A percentile compares a stretch with the other conserved stretches of the same genome.
phyloP scores from a whole-genome alignment of 345 rosid genomes.

The Clarkia xantiana region DNA sequence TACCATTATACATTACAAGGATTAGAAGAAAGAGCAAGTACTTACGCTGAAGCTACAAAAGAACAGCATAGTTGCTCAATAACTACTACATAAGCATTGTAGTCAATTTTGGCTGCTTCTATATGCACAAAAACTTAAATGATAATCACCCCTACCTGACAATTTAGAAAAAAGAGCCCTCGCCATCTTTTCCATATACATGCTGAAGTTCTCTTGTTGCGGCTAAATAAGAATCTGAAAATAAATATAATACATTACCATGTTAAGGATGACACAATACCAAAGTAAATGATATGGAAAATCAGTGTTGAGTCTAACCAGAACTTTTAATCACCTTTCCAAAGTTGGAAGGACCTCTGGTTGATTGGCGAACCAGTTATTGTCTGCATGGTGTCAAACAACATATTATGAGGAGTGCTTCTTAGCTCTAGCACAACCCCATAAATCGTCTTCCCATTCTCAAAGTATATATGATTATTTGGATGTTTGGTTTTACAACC shows the following conservation, averaged over 20 bases:
- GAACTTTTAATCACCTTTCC: constrained; percentile 52
- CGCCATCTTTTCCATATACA: constrained; percentile 69
- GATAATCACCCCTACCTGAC: background rate
- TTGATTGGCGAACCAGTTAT: constrained; percentile 84
- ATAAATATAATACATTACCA: background rate
- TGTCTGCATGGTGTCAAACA: constrained; percentile 68
- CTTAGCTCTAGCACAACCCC: constrained; percentile 84
- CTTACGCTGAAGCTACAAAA: no score
- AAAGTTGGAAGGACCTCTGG: constrained; percentile 73
- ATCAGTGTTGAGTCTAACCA: no score
- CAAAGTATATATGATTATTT: constrained; percentile 87
- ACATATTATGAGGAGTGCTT: constrained; percentile 61
- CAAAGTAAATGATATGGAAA: no score
- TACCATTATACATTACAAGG: background rate
- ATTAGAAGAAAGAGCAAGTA: constrained; percentile 7
- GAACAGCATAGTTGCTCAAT: constrained; percentile 6
- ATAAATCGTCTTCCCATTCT: constrained; percentile 87
- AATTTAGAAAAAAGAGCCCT: constrained; percentile 1
- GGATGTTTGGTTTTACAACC: constrained; percentile 94
- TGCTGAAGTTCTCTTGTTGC: constrained; percentile 89
- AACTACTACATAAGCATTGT: constrained; percentile 11
- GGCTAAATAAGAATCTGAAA: constrained; percentile 75
- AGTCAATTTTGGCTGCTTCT: constrained; percentile 2
- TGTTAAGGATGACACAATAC: background rate
- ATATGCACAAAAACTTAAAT: constrained; percentile 5